Conservation (phyloP, 176 grass and related monocot species). For the Cocos nucifera region DNA sequence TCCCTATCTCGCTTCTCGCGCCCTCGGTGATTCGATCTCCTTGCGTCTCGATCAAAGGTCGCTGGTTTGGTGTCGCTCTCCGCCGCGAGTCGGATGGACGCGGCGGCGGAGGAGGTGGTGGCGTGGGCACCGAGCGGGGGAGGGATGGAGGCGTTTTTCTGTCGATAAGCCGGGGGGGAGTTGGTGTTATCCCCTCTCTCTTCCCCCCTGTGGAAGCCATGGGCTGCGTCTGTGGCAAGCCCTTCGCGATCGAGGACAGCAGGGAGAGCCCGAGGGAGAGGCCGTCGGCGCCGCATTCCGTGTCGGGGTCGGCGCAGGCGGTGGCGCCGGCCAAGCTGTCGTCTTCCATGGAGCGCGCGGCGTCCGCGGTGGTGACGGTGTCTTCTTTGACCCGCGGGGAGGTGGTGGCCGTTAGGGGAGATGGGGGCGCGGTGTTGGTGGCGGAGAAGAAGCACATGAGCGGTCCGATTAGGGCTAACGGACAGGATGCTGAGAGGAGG, state of each 20-base stretch:
- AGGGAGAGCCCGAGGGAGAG: conserved; percentile 10
- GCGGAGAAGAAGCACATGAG: conserved; percentile 31
- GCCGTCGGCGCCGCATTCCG: neutral
- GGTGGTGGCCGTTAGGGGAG: neutral
- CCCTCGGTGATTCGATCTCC: too few relatives aligned
- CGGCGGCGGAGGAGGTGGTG: too few relatives aligned
- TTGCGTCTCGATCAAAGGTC: too few relatives aligned
- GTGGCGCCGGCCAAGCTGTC: conserved; percentile 26
- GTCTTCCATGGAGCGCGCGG: neutral
- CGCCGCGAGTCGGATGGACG: too few relatives aligned
- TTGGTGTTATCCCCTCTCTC: neutral
- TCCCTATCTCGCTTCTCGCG: too few relatives aligned
- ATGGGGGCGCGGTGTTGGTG: conserved; percentile 19
- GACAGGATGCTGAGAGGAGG: conserved; percentile 21
- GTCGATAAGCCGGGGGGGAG: too few relatives aligned
- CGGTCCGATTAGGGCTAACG: conserved; percentile 17
- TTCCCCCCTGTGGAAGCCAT: conserved; percentile 8
- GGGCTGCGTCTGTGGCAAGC: conserved; percentile 64
- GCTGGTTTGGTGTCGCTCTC: too few relatives aligned
- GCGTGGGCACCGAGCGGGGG: conserved; percentile 12
- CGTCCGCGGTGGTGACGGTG: conserved; percentile 7
- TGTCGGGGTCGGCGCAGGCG: neutral
- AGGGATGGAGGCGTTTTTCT: neutral
- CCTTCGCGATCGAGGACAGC: conserved; percentile 30
- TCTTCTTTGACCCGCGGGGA: conserved; percentile 22